Conservation (phyloP, 108 stramenopile species). For the Skeletonema marinoi region DNA sequence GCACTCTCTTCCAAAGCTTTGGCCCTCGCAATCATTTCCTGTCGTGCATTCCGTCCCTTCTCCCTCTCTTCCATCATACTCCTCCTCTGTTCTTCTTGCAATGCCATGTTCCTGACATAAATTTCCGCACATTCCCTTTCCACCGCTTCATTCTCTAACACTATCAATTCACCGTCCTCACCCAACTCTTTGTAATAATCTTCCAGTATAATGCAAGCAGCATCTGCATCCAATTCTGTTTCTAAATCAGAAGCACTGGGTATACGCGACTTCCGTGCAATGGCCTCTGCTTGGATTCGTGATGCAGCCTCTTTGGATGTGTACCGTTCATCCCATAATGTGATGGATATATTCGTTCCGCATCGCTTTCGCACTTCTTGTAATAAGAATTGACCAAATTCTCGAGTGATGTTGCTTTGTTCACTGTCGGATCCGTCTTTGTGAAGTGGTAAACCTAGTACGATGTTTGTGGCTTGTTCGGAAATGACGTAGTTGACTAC, state of each 20-base stretch:
- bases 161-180: slow-evolving; percentile 42
- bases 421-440: slow-evolving; percentile 80
- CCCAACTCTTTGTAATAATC: slow-evolving; percentile 73
- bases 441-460: slow-evolving; percentile 80
- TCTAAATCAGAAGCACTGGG: slow-evolving; percentile 33
- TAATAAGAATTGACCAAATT: slow-evolving; percentile 57
- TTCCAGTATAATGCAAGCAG: slow-evolving; percentile 86
- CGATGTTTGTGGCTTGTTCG: slow-evolving; percentile 65
- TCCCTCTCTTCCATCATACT: slow-evolving; percentile 21
- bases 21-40: slow-evolving; percentile 43
- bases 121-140: slow-evolving; percentile 22
- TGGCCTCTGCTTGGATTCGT: slow-evolving; percentile 44
- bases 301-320: slow-evolving; percentile 81
- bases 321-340: slow-evolving; percentile 85
- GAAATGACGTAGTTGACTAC: slow-evolving; percentile 48
- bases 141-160: slow-evolving; percentile 9
- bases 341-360: slow-evolving; percentile 45
- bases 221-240: slow-evolving; percentile 71
- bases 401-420: slow-evolving; percentile 68
- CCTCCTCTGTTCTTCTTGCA: slow-evolving; percentile 18
- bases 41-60: slow-evolving; percentile 12
- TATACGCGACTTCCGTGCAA: slow-evolving; percentile 23
- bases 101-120: slow-evolving; percentile 20
- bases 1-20: slow-evolving; percentile 17
- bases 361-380: slow-evolving; percentile 19